phyloP scores from a whole-genome alignment of 352 stramenopile genomes.

The Globisporangium takayamanum region DNA sequence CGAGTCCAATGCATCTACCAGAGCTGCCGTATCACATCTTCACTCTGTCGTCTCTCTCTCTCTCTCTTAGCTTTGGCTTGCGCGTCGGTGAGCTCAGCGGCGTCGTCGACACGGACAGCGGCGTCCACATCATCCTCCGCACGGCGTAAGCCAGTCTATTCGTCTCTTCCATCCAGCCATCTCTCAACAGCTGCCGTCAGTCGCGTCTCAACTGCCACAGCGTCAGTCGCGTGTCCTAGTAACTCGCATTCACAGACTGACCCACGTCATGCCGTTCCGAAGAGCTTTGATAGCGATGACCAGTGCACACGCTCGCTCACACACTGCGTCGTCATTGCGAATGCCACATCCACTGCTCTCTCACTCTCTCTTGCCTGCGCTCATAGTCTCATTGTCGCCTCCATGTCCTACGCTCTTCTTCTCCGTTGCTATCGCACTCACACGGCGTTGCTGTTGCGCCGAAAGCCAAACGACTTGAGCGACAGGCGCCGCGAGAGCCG shows the following conservation, averaged over 20 bases:
- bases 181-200: too few relatives aligned
- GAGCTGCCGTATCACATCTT: too few relatives aligned
- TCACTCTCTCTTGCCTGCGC: neutral
- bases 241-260: too few relatives aligned
- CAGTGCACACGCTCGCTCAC: too few relatives aligned
- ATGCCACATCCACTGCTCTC: too few relatives aligned
- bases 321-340: too few relatives aligned
- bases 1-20: too few relatives aligned
- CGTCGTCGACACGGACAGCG: slow-evolving; percentile 94
- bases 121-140: slow-evolving; percentile 96
- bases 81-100: slow-evolving; percentile 90
- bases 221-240: too few relatives aligned
- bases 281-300: too few relatives aligned
- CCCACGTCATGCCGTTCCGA: too few relatives aligned
- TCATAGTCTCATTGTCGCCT: neutral
- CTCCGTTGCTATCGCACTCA: neutral
- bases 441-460: slow-evolving; percentile 18
- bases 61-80: slow-evolving; percentile 71
- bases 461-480: slow-evolving; percentile 26
- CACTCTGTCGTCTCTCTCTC: neutral
- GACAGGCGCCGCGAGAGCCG: slow-evolving; percentile 22
- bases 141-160: slow-evolving; percentile 41
- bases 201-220: too few relatives aligned
- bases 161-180: neutral
- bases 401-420: neutral